Conservation (phyloP, 345 rosid genomes). For the Brassica incana region DNA sequence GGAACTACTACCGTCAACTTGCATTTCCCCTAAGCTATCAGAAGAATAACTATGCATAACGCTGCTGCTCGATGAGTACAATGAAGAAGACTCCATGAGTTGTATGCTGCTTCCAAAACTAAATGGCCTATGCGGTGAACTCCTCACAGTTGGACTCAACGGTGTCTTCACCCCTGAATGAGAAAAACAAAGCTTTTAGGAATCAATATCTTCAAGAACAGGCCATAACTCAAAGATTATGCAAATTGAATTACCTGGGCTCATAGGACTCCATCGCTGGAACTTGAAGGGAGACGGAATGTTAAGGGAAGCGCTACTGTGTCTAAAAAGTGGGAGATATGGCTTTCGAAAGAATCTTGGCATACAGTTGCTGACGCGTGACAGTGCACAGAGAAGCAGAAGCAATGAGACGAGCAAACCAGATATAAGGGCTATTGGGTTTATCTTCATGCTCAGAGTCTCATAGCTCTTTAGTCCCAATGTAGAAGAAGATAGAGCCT, state of each 20-base stretch:
- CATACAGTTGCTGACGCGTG: constrained; percentile 64
- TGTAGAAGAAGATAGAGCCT: constrained; percentile 55
- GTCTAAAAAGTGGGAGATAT: constrained; percentile 75
- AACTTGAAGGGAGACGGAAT: too few species aligned
- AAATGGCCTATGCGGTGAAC: constrained; percentile 40
- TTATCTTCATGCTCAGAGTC: constrained; percentile 60
- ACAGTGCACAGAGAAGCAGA: constrained; percentile 71
- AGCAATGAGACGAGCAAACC: constrained; percentile 60
- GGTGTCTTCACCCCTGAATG: too few species aligned
- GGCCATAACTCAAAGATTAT: too few species aligned
- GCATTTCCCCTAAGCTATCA: too few species aligned
- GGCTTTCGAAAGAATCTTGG: constrained; percentile 68
- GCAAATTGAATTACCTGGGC: too few species aligned
- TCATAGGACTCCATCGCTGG: too few species aligned
- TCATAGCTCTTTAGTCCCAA: constrained; percentile 57
- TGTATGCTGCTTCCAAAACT: constrained; percentile 75
- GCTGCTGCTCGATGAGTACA: constrained; percentile 66
- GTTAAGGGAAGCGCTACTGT: constrained; percentile 49
- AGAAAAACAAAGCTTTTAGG: too few species aligned
- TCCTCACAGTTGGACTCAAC: too few species aligned
- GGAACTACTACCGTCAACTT: constrained; percentile 33
- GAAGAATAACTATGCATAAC: constrained; percentile 45
- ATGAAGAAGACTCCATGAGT: constrained; percentile 71
- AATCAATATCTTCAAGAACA: too few species aligned
- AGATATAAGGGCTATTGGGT: constrained; percentile 60